Percentiles rank a stretch among this genome's conserved stretches.
phyloP scores from a whole-genome alignment of 2,329 filamentous ascomycete species.

The Epicoccum sorghinum region DNA sequence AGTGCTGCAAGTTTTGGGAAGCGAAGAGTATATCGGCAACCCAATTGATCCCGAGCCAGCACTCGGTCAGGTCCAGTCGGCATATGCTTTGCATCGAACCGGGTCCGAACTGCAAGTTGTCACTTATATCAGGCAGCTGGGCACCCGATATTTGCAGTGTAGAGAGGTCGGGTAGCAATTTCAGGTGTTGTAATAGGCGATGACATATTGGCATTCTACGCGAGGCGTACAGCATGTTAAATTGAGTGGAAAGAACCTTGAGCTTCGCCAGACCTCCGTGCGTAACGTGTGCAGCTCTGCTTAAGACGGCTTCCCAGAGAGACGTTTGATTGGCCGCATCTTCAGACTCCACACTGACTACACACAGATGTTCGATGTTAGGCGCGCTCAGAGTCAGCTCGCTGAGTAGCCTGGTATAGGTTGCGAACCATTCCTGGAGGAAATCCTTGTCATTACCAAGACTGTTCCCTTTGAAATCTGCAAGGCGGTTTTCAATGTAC shows the following conservation, averaged over 20 bases:
- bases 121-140: background rate
- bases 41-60: slow-evolving; percentile 16
- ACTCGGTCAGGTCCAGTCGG: slow-evolving; percentile 30
- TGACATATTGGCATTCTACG: slow-evolving; percentile 3
- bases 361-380: slow-evolving; percentile 31
- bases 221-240: slow-evolving; percentile 10
- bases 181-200: slow-evolving; percentile 16
- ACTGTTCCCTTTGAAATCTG: slow-evolving; percentile 29
- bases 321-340: slow-evolving; percentile 9
- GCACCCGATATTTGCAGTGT: slow-evolving; percentile 24
- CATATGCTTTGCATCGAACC: slow-evolving; percentile 16
- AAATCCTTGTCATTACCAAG: slow-evolving; percentile 17
- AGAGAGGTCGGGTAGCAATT: slow-evolving; percentile 15
- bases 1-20: slow-evolving; percentile 26
- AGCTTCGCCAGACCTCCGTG: slow-evolving; percentile 22
- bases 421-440: slow-evolving; percentile 4
- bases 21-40: slow-evolving; percentile 12
- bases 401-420: slow-evolving; percentile 31
- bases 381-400: slow-evolving; percentile 19
- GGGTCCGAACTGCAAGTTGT: background rate
- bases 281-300: background rate
- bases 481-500: slow-evolving; percentile 36
- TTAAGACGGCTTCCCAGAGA: slow-evolving; percentile 28
- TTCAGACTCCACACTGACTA: slow-evolving; percentile 29
- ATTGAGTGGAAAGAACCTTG: slow-evolving; percentile 23